Evolutionary conservation across 1,284 basidiomycete species (phyloP), one percentile per base, ranked within the genome.

Genomic region (Neolentinus lepideus): DNA sequence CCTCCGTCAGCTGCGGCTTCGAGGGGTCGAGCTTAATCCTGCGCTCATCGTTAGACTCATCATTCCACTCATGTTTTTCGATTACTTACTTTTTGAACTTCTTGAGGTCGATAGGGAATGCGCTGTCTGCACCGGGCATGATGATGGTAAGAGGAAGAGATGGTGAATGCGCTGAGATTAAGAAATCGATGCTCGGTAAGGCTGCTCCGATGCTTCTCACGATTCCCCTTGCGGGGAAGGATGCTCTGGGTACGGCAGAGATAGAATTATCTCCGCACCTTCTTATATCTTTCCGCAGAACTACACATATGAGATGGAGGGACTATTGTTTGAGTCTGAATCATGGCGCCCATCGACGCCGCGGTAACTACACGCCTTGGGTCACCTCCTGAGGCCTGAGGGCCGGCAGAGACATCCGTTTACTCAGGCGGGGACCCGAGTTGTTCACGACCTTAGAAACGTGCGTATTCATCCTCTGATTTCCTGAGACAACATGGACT

Each of bases 71-170:
- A 54, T n/a, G 31, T 27, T 52, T 48, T 29, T 21, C 8, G 19
- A 31, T 3, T 29, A 52, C 65, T 52, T 60, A 89, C 87, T 83
- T 85, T 71, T 88, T 86, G 73, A 84, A 88, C 63, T 81, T 72
- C 57, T 71, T 78, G 68, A 92, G 83, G 70, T 91, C 88, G 65
- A 92, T 83, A 57, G 89, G 88, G 73, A 90, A 90, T 54, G 66
- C 63, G 57, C 69, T 74, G 58, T 70, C 61, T 59, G 73, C 64
- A 57, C 66, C 67, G 26, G 73, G 46, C 75, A 79, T 78, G 60
- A 61, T 51, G 29, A 45, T 19, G 31, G 45, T 11, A 19, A 35
- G 25, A 45, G 51, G 38, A 9, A 6, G 16, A 43, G 38, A 43
- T n/a, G 3, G 16, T 6, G 16, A n/a, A 43, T 16, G 38, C 33